Base-by-base conservation (phyloP, 768 basidiomycete species). In the Mycena vulgaris region DNA sequence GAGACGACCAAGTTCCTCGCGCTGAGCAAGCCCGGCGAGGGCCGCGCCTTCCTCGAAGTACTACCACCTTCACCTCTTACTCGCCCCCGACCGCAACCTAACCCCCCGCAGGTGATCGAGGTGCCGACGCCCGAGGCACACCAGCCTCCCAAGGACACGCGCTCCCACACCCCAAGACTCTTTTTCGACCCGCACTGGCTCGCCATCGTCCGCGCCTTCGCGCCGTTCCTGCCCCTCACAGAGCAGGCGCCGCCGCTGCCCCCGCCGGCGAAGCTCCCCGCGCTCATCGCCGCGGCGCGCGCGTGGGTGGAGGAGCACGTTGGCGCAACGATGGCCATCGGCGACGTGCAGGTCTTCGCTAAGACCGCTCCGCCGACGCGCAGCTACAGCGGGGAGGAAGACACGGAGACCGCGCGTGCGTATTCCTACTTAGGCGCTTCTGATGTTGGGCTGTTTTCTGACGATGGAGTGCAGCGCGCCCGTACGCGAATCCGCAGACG, bases 171-270 rank as follows among this genome's bases (percentile, higher is more conserved):
- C 70, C 86, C 88, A 6, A 71, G 68, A 0, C 75, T 98, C 23
- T 86, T 87, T 17, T 98, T 89, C 79, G 96, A 98, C 75, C 91
- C 92, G 0, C 91, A 95, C 78, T 99, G 98, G 98, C 89, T 99
- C 53, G 96, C 96, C 0, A 95, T 99, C 75, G 91, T 90, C 6
- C 92, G 94, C 9, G 95, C 95, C 0, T 93, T 97, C 73, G 89
- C 95, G 69, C 91, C 92, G 0, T 93, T 87, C 81, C 87, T 98
- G 70, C 91, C 93, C 3, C 86, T 86, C 7, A 74, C 78, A 5
- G 83, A 76, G 9, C 74, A 75, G 0, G 93, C 93, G 70, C 78
- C 78, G 0, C 74, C 84, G 0, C 92, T 95, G 74, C 96, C 96
- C 0, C 84, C 86, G 0, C 86, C 88, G 57, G 79, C 81, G 0